These are phyloP conservation scores for Melanopsichium pennsylvanicum DNA, from an alignment of 1,284 basidiomycete species.

Conservation along the genomic window DNA sequence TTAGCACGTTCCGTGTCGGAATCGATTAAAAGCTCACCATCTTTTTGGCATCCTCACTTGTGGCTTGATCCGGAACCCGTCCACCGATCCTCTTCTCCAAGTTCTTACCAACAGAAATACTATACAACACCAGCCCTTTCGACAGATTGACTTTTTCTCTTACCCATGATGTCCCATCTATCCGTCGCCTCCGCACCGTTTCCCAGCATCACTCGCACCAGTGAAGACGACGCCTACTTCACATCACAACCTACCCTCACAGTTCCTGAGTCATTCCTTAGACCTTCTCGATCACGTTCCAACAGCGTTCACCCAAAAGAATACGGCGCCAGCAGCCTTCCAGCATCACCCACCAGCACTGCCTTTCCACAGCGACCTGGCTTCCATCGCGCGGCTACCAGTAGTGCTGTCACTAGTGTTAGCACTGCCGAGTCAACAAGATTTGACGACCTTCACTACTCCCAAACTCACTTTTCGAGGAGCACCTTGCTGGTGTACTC, in stretches of 20 bases:
- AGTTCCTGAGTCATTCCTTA: slow-evolving; percentile 11
- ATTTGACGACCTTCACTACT: slow-evolving; percentile 39
- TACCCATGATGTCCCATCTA: slow-evolving; percentile 33
- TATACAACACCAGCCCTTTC: not conserved
- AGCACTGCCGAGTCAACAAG: slow-evolving; percentile 7
- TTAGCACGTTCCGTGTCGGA: not conserved
- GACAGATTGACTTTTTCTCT: slow-evolving; percentile 1
- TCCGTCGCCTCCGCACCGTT: slow-evolving; percentile 19
- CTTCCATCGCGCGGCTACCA: slow-evolving; percentile 18
- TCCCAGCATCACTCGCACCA: slow-evolving; percentile 11
- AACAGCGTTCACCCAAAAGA: slow-evolving; percentile 5
- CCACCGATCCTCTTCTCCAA: not conserved
- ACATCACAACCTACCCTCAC: slow-evolving; percentile 12
- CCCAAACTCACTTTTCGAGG: slow-evolving; percentile 36
- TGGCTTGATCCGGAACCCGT: slow-evolving; percentile 20
- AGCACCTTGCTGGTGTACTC: slow-evolving; percentile 36
- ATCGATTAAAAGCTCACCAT: slow-evolving; percentile 14
- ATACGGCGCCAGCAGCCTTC: slow-evolving; percentile 8
- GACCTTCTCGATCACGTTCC: slow-evolving; percentile 11
- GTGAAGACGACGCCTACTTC: slow-evolving; percentile 14
- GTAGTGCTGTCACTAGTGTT: slow-evolving; percentile 6
- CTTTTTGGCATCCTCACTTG: not conserved
- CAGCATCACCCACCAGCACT: slow-evolving; percentile 12
- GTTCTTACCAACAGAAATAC: not conserved
- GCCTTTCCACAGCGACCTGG: slow-evolving; percentile 23